Evolutionary conservation across 2,329 filamentous ascomycete genomes (phyloP), one percentile per base, ranked within the genome.

Genomic region (Ophiostoma sp.): DNA sequence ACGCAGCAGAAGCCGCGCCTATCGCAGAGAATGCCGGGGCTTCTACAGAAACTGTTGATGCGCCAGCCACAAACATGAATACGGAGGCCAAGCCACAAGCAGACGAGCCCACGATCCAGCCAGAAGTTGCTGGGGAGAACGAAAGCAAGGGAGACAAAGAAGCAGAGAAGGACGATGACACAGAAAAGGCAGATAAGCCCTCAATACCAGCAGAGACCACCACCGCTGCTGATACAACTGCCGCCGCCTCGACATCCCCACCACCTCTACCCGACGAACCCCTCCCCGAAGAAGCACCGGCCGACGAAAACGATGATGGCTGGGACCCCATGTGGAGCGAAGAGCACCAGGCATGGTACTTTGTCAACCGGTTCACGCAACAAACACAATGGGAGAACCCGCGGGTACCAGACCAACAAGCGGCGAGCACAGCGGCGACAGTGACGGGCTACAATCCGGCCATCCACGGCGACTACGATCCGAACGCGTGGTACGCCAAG

Each of bases 401-500:
- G 9, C 91, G 94, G 69, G 84, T 95, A 8, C 87, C 90, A 3
- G 83, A 84, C 28, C 72, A 79, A 31, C 39, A 15, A 17, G 45
- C 31, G 77, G 77, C 79, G 8, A 71, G 78, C 25, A 74, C 79
- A 2, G 72, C 78, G 7, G 68, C 74, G 0, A 15, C 28, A 1
- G 69, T 57, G 5, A 91, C 91, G 74, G 94, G 95, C 75, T 99
- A 99, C 84, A 97, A 98, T 80, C 96, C 96, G 0, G 93, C 94
- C 31, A 95, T 99, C 63, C 96, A 99, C 81, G 96, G 96, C 78
- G 92, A 95, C 83, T 99, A 98, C 84, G 96, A 99, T 79, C 94
- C 95, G 3, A 96, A 91, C 74, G 95, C 96, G n/a, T 93, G 94
- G 84, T 99, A 99, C 81, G 95, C 96, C 12, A 88, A 93, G 79